A percentile compares a stretch with the other conserved stretches of the same genome.
These are phyloP conservation scores for Fusarium newnesense DNA, from an alignment of 2,329 filamentous ascomycete species.

Conservation along the genomic window DNA sequence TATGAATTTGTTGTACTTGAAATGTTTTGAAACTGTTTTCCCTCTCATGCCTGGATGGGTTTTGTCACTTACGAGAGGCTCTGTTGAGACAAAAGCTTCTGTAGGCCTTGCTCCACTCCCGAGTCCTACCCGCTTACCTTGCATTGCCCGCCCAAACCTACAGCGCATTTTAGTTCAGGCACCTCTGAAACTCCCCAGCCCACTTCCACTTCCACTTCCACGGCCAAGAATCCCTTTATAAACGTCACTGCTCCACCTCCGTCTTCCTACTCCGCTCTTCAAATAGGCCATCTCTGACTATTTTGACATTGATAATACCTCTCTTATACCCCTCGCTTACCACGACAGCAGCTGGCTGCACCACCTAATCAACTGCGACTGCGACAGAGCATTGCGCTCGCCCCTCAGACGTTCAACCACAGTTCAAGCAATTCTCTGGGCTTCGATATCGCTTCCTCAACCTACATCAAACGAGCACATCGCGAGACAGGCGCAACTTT, in stretches of 20 bases:
- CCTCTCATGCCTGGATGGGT: not conserved
- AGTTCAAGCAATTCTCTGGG: not conserved
- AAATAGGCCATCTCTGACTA: conserved; percentile 11
- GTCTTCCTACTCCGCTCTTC: conserved; percentile 21
- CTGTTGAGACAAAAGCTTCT: conserved; percentile 1
- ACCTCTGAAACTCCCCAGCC: conserved; percentile 40
- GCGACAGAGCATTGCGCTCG: not conserved
- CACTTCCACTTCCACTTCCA: conserved; percentile 23
- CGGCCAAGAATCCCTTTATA: conserved; percentile 23
- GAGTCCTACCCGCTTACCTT: conserved; percentile 27
- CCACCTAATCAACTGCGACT: not conserved
- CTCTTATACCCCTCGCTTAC: not conserved
- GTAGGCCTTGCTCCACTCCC: not conserved
- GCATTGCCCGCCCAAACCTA: conserved; percentile 5
- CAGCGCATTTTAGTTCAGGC: conserved; percentile 40
- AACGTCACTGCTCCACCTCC: conserved; percentile 42
- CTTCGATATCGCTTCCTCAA: conserved; percentile 2
- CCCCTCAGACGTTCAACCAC: not conserved
- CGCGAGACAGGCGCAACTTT: conserved; percentile 6
- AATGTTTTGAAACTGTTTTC: not conserved
- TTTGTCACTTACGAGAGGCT: not conserved
- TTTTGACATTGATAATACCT: not conserved
- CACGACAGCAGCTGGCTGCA: conserved; percentile 32
- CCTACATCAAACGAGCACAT: not conserved
- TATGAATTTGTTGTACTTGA: not conserved